Evolutionary conservation across 371 early-diverging fungal genomes (phyloP).

Genomic region (Mucor indicus): DNA sequence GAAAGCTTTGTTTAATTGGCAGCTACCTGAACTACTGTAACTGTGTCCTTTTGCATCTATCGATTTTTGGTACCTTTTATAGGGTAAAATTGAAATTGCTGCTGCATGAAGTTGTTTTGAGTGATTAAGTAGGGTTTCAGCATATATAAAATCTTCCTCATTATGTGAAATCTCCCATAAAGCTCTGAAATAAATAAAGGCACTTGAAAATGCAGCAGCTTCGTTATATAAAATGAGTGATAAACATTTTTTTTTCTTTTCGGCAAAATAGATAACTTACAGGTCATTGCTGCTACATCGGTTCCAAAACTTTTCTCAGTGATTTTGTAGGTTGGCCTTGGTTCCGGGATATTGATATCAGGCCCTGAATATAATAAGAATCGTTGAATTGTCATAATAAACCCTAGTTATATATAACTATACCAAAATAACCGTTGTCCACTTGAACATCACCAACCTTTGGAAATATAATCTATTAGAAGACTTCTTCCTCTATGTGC

Average conservation of each 20-base stretch:
- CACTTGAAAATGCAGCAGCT: constrained; percentile 51
- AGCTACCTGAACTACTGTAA: constrained; percentile 33
- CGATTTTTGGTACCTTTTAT: constrained; percentile 35
- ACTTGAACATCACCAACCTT: constrained; percentile 17
- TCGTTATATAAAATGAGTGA: constrained; percentile 4
- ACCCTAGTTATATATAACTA: background rate
- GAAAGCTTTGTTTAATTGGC: too few species aligned
- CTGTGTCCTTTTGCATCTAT: constrained; percentile 23
- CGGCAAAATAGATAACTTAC: background rate
- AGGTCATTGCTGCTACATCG: constrained; percentile 46
- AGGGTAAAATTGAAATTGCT: constrained; percentile 21
- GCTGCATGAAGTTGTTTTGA: constrained; percentile 38
- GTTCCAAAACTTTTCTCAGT: constrained; percentile 45
- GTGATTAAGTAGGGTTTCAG: constrained; percentile 31
- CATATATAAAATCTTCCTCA: constrained; percentile 37
- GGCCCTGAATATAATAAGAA: constrained; percentile 14
- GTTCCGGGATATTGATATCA: constrained; percentile 31
- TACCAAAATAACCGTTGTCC: constrained; percentile 25
- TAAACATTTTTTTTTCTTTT: too few species aligned
- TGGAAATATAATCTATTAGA: background rate
- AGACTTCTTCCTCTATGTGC: background rate
- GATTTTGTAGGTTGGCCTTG: constrained; percentile 42
- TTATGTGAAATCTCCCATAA: constrained; percentile 6
- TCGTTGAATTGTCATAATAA: background rate
- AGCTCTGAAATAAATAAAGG: constrained; percentile 39